A percentile compares a stretch with the other conserved stretches of the same genome.
These are phyloP conservation scores for Ustilago esculenta DNA, from an alignment of 1,284 basidiomycete species.

Conservation along the genomic window DNA sequence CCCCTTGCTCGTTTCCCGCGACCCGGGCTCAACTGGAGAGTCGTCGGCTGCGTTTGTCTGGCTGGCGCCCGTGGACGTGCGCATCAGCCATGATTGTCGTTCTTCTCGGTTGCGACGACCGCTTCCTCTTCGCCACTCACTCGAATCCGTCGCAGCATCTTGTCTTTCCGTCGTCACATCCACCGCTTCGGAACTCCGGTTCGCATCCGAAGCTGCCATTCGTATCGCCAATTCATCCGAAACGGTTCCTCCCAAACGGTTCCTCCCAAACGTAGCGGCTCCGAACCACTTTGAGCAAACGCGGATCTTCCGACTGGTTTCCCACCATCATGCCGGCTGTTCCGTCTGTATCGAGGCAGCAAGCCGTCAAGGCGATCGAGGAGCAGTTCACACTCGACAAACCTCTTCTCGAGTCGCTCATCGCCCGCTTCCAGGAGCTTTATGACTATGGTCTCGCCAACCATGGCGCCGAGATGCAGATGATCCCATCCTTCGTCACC, in stretches of 20 bases:
- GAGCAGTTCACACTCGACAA: slow-evolving; percentile 50
- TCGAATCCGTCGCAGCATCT: background rate
- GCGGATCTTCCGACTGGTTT: background rate
- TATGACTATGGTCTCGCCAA: slow-evolving; percentile 55
- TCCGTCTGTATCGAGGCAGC: slow-evolving; percentile 34
- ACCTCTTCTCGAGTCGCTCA: slow-evolving; percentile 43
- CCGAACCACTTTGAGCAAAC: background rate
- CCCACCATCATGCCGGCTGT: slow-evolving; percentile 48
- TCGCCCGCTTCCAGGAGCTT: slow-evolving; percentile 52
- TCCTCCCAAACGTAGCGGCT: too few species aligned
- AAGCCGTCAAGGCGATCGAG: slow-evolving; percentile 43
- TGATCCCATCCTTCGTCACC: slow-evolving; percentile 63
- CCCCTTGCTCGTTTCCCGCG: background rate
- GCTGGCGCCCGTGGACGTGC: too few species aligned
- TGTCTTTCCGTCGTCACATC: too few species aligned
- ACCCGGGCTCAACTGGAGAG: too few species aligned
- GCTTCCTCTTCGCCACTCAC: too few species aligned
- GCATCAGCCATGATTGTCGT: slow-evolving; percentile 9
- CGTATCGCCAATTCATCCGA: too few species aligned
- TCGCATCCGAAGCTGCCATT: too few species aligned
- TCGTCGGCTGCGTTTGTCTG: too few species aligned
- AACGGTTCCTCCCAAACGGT: too few species aligned
- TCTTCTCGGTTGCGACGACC: too few species aligned
- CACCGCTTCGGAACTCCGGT: too few species aligned
- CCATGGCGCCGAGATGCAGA: slow-evolving; percentile 61